These are phyloP conservation scores for Microcera coccophila DNA, from an alignment of 2,329 filamentous ascomycete species.

Conservation along the genomic window DNA sequence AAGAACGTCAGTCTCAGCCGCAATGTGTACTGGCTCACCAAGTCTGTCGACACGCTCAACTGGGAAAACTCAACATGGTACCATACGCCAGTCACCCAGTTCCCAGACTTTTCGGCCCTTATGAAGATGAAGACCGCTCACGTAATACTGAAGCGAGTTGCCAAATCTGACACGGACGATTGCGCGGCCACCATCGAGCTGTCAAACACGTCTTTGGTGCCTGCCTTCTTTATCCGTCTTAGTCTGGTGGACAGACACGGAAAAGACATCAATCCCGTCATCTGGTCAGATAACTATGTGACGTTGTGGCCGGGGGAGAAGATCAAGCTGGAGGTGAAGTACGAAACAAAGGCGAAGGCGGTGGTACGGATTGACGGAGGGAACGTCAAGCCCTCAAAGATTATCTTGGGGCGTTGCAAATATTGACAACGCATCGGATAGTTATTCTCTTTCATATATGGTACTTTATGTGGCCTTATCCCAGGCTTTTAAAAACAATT, in stretches of 20 bases:
- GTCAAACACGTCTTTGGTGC: constrained; percentile 48
- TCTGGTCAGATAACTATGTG: constrained; percentile 62
- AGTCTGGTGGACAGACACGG: constrained; percentile 43
- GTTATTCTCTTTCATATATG: too few relatives aligned
- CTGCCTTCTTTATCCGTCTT: constrained; percentile 56
- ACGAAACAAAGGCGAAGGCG: neutral
- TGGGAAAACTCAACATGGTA: constrained; percentile 59
- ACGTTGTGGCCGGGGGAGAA: constrained; percentile 57
- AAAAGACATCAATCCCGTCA: constrained; percentile 47
- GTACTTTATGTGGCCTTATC: too few relatives aligned
- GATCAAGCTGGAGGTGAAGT: neutral
- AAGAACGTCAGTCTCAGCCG: constrained; percentile 41
- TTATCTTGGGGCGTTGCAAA: neutral
- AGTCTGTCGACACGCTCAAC: constrained; percentile 45
- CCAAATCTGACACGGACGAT: neutral
- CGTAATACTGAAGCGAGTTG: constrained; percentile 25
- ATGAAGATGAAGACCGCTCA: constrained; percentile 35
- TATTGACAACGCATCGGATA: too few relatives aligned
- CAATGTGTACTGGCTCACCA: constrained; percentile 58
- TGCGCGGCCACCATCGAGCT: constrained; percentile 35
- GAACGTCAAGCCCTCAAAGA: constrained; percentile 10
- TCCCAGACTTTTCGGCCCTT: constrained; percentile 46
- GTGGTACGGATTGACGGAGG: constrained; percentile 11
- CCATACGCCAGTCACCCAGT: constrained; percentile 52
- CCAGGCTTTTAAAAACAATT: too few relatives aligned